phyloP scores from a whole-genome alignment of 1,139 yeast genomes.

The Debaryomyces psychrophilus region DNA sequence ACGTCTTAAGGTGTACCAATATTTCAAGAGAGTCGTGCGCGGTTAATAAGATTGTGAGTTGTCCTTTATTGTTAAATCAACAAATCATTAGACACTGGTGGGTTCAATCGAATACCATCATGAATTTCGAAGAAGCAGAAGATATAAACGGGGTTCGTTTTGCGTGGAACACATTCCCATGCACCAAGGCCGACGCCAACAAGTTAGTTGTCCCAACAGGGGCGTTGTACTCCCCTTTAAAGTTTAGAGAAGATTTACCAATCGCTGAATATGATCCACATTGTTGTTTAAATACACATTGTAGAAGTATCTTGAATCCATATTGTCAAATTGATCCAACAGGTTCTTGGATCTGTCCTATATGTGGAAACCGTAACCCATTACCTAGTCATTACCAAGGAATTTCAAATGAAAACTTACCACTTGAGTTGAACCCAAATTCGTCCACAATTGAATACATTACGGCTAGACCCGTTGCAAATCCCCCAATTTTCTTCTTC shows the following conservation, averaged over 20 bases:
- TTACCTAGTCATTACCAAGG: conserved; percentile 90
- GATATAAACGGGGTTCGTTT: conserved; percentile 54
- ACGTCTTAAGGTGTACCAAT: neutral
- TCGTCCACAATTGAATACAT: conserved; percentile 92
- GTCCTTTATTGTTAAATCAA: conserved; percentile 12
- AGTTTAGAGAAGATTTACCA: conserved; percentile 76
- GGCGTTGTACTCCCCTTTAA: conserved; percentile 89
- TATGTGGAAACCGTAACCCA: conserved; percentile 81
- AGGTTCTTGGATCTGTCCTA: conserved; percentile 88
- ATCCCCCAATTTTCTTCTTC: conserved; percentile 91
- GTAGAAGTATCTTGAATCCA: conserved; percentile 88
- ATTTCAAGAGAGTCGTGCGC: conserved; percentile 5
- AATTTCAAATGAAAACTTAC: conserved; percentile 79
- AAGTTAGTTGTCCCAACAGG: conserved; percentile 95
- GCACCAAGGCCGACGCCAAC: conserved; percentile 86
- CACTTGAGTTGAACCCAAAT: conserved; percentile 77
- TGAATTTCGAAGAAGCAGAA: conserved; percentile 56
- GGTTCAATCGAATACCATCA: conserved; percentile 14
- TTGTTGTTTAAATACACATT: conserved; percentile 73
- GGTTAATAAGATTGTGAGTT: conserved; percentile 8
- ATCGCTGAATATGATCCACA: conserved; percentile 90
- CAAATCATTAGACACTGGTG: neutral
- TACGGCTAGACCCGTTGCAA: conserved; percentile 82
- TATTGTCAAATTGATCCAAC: conserved; percentile 83
- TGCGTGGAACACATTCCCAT: conserved; percentile 65